phyloP scores from a whole-genome alignment of 2,329 filamentous ascomycete species.

The Fusarium goolgardi region DNA sequence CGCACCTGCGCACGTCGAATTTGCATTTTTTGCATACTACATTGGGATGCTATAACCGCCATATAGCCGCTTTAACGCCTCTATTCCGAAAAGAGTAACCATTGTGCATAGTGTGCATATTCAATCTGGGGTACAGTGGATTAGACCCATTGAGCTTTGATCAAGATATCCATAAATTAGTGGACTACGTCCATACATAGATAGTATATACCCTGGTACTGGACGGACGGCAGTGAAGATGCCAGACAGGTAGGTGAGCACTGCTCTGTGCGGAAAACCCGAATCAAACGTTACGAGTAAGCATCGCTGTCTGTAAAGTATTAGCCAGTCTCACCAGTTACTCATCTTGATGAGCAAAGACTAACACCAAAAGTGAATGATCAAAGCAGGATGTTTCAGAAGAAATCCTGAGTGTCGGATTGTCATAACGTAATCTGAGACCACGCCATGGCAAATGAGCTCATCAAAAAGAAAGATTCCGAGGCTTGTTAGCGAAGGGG shows the following conservation, averaged over 20 bases:
- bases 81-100: background rate
- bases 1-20: background rate
- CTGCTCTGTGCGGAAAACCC: background rate
- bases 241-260: background rate
- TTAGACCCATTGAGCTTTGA: background rate
- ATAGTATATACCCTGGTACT: background rate
- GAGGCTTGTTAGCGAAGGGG: background rate
- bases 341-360: background rate
- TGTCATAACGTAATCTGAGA: slow-evolving; percentile 8
- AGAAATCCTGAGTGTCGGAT: background rate
- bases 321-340: background rate
- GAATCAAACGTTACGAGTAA: background rate
- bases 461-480: background rate
- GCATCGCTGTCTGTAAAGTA: background rate
- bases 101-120: background rate
- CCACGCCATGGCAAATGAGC: background rate
- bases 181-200: background rate
- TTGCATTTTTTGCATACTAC: background rate
- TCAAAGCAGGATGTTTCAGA: background rate
- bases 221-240: background rate
- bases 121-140: slow-evolving; percentile 4
- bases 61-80: background rate
- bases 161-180: background rate
- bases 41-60: background rate
- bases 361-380: background rate